A percentile compares a stretch with the other conserved stretches of the same genome.
phyloP scores from a whole-genome alignment of 768 basidiomycete species.

The Calocybe indica region DNA sequence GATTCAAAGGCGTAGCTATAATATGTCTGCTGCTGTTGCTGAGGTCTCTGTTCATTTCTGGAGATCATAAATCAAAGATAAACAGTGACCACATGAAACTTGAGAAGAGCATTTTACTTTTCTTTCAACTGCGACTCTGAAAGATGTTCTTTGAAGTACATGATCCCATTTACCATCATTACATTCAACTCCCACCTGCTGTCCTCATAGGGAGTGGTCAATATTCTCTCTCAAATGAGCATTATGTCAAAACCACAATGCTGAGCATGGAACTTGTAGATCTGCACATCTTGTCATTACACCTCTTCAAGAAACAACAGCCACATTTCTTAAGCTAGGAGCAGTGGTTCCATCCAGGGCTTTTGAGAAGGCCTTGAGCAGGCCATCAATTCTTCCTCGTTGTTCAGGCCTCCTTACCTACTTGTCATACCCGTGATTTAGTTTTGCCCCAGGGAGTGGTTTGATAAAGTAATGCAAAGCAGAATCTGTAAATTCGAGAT shows the following conservation, averaged over 20 bases:
- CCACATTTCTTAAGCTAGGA: slow-evolving; percentile 29
- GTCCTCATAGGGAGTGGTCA: slow-evolving; percentile 84
- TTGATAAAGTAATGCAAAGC: slow-evolving; percentile 66
- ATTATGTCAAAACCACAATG: slow-evolving; percentile 9
- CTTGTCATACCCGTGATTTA: slow-evolving; percentile 65
- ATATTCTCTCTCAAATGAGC: slow-evolving; percentile 50
- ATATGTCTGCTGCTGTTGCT: slow-evolving; percentile 62
- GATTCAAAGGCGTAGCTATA: slow-evolving; percentile 90
- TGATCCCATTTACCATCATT: slow-evolving; percentile 63
- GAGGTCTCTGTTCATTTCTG: slow-evolving; percentile 64
- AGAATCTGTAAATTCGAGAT: slow-evolving; percentile 61
- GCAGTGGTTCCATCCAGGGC: slow-evolving; percentile 27
- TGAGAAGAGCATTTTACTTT: slow-evolving; percentile 43
- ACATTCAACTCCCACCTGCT: slow-evolving; percentile 80
- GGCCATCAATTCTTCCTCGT: slow-evolving; percentile 58
- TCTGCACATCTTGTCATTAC: slow-evolving; percentile 70
- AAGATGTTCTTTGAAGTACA: slow-evolving; percentile 73
- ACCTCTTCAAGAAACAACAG: slow-evolving; percentile 72
- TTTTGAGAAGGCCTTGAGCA: slow-evolving; percentile 53
- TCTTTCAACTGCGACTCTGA: slow-evolving; percentile 51
- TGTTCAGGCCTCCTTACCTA: slow-evolving; percentile 68
- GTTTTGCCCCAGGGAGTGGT: slow-evolving; percentile 60
- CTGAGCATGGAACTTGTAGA: slow-evolving; percentile 5
- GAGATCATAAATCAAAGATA: too few species aligned
- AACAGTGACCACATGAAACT: too few species aligned